Evolutionary conservation across 352 stramenopile genomes (phyloP).

Genomic region (Pythium pyrilobum): DNA sequence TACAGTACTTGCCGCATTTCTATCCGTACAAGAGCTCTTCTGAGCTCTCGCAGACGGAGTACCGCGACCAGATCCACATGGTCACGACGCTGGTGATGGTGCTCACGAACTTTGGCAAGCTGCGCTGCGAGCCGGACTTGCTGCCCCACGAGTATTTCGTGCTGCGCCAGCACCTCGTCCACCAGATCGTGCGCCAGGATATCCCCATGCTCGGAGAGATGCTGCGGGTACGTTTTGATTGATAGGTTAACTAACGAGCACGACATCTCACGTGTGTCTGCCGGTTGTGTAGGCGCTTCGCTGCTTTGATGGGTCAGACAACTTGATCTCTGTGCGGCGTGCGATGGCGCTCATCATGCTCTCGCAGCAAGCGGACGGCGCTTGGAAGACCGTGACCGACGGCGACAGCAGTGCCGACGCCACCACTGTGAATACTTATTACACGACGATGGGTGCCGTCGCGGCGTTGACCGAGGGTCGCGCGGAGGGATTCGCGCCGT

Average conservation of each 20-base stretch:
- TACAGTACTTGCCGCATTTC: constrained; percentile 67
- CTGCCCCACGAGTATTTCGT: constrained; percentile 91
- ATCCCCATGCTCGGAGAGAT: constrained; percentile 62
- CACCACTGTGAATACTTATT: constrained; percentile 28
- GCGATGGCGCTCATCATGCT: constrained; percentile 64
- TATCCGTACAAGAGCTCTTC: constrained; percentile 80
- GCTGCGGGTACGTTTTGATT: constrained; percentile 38
- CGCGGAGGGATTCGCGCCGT: constrained; percentile 55
- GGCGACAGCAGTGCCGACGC: constrained; percentile 2
- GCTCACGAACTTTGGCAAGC: constrained; percentile 72
- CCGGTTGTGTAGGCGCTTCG: constrained; percentile 44
- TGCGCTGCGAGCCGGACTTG: constrained; percentile 74
- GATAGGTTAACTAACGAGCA: not conserved
- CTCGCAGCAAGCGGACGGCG: constrained; percentile 52
- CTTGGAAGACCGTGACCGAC: constrained; percentile 28
- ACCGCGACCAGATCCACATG: constrained; percentile 77
- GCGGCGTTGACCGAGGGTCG: constrained; percentile 41
- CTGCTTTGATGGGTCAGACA: constrained; percentile 65
- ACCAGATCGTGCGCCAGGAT: constrained; percentile 75
- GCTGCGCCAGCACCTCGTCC: constrained; percentile 75
- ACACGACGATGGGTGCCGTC: constrained; percentile 48
- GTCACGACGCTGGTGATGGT: constrained; percentile 86
- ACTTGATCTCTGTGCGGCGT: constrained; percentile 61
- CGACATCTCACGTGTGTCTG: not conserved
- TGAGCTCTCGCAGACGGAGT: constrained; percentile 60